phyloP scores from a whole-genome alignment of 495 filamentous ascomycete genomes.

The Podospora didyma region DNA sequence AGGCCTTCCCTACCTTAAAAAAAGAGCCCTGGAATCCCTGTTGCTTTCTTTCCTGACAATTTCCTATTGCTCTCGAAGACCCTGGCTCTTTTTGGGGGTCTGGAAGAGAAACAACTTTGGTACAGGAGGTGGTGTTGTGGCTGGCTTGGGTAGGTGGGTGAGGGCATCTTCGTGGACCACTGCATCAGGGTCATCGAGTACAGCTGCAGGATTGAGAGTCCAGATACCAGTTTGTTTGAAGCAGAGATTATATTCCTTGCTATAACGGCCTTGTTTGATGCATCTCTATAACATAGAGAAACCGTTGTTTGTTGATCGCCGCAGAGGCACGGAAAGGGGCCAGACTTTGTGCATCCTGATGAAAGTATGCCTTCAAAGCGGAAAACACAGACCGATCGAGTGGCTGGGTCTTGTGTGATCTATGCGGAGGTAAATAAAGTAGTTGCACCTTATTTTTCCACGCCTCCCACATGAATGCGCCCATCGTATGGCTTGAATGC shows the following conservation, averaged over 20 bases:
- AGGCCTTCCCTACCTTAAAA: background rate
- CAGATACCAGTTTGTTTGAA: slow-evolving; percentile 9
- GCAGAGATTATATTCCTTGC: background rate
- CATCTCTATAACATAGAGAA: background rate
- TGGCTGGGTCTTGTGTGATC: slow-evolving; percentile 8
- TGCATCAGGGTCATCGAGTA: slow-evolving; percentile 3
- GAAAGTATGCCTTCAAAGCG: background rate
- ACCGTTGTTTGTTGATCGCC: slow-evolving; percentile 3
- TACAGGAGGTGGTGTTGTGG: too few relatives aligned
- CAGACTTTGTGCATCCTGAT: background rate
- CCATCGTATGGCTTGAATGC: background rate
- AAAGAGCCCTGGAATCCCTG: background rate
- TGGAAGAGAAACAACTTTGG: too few relatives aligned
- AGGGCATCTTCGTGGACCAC: background rate
- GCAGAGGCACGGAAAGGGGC: background rate
- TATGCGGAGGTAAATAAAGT: slow-evolving; percentile 8
- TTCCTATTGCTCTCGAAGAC: too few relatives aligned
- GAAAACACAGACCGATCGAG: background rate
- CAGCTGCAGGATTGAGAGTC: background rate
- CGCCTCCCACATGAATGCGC: background rate
- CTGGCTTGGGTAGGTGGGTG: background rate
- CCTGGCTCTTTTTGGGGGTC: too few relatives aligned
- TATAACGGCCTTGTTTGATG: background rate
- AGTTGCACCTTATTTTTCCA: slow-evolving; percentile 1
- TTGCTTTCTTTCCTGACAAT: too few relatives aligned